Conservation (phyloP, 306 rosid genomes). For the Mimosa bimucronata region DNA sequence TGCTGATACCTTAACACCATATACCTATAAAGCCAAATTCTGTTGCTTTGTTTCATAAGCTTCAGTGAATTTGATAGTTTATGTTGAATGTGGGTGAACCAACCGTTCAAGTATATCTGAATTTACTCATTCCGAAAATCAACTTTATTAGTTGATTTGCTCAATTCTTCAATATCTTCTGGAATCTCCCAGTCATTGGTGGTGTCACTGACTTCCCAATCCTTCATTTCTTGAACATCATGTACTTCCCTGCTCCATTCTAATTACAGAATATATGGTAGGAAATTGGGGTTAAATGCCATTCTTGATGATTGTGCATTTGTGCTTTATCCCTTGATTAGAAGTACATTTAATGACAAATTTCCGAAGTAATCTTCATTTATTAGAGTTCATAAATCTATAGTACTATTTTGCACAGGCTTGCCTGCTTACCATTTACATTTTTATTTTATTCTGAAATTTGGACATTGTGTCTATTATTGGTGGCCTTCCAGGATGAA, state of each 20-base stretch:
- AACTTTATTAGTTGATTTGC: background rate
- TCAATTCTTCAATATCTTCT: background rate
- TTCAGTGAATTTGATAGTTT: background rate
- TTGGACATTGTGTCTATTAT: conserved; percentile 21
- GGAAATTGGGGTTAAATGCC: background rate
- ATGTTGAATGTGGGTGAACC: background rate
- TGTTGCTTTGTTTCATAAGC: background rate
- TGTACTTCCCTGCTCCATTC: background rate
- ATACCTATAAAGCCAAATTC: background rate
- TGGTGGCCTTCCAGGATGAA: conserved; percentile 42
- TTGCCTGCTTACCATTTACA: background rate
- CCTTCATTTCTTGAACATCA: background rate
- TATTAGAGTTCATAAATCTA: conserved; percentile 5
- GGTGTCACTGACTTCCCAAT: background rate
- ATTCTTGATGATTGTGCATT: background rate
- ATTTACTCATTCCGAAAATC: background rate
- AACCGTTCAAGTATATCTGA: background rate
- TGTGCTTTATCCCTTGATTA: background rate
- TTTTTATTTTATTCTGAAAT: background rate
- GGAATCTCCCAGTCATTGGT: background rate
- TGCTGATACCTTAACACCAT: background rate
- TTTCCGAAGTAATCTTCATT: conserved; percentile 19
- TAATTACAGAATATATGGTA: background rate
- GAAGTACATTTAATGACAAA: background rate
- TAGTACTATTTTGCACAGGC: background rate